These are phyloP conservation scores for Mycosphaerella sp. DNA, from an alignment of 2,329 filamentous ascomycete genomes.

Conservation along the genomic window DNA sequence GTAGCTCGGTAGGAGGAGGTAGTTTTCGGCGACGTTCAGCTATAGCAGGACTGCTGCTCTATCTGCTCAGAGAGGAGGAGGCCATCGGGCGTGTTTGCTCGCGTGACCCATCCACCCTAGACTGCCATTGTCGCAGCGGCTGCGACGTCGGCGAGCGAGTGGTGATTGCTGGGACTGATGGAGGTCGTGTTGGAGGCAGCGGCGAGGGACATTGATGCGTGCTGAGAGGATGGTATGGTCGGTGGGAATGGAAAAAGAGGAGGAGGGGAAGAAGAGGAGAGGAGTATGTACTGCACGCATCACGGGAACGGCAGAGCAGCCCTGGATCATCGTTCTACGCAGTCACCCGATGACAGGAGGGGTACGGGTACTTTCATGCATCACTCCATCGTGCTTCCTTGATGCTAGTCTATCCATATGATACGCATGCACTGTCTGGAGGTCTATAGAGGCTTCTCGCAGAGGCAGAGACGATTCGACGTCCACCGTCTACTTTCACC, in stretches of 20 bases:
- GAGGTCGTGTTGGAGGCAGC: conserved; percentile 4
- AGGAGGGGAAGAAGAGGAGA: conserved; percentile 5
- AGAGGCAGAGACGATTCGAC: too few relatives aligned
- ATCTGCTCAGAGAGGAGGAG: not conserved
- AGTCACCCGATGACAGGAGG: not conserved
- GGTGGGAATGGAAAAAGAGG: not conserved
- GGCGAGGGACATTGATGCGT: conserved; percentile 12
- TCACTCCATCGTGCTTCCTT: too few relatives aligned
- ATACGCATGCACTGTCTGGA: too few relatives aligned
- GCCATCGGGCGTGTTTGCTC: conserved; percentile 26
- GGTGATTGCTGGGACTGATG: conserved; percentile 23
- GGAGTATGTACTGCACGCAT: not conserved
- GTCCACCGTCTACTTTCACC: too few relatives aligned
- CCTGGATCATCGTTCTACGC: not conserved
- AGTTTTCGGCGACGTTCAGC: conserved; percentile 5
- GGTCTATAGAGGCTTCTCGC: too few relatives aligned
- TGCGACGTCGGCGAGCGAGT: conserved; percentile 21
- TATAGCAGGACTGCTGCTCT: not conserved
- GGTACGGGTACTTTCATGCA: too few relatives aligned
- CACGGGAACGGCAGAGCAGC: not conserved
- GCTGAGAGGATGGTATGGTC: not conserved
- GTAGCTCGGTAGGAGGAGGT: not conserved
- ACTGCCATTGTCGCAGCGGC: conserved; percentile 37
- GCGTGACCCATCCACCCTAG: conserved; percentile 32
- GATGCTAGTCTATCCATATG: too few relatives aligned